Evolutionary conservation across 352 stramenopile genomes (phyloP).

Genomic region (Pythium aphanidermatum): DNA sequence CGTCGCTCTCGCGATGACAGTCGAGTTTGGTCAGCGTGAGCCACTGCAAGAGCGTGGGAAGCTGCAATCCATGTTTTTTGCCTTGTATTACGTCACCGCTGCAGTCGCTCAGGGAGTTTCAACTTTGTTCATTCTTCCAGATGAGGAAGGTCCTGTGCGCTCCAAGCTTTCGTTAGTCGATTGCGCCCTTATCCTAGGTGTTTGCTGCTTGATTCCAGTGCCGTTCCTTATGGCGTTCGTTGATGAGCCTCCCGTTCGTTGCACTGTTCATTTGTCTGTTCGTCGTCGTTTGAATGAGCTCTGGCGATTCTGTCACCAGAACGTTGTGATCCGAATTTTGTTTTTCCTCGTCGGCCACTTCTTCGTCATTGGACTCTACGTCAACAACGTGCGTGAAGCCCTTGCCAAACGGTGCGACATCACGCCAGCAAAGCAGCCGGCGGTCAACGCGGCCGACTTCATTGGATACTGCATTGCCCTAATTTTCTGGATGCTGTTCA

Average conservation of each 20-base stretch:
- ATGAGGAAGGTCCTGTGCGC: slow-evolving; percentile 10
- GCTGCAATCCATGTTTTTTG: slow-evolving; percentile 34
- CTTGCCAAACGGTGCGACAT: slow-evolving; percentile 35
- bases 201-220: slow-evolving; percentile 20
- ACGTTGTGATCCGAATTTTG: slow-evolving; percentile 45
- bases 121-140: slow-evolving; percentile 23
- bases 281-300: slow-evolving; percentile 27
- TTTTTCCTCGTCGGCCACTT: slow-evolving; percentile 39
- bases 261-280: slow-evolving; percentile 18
- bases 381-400: slow-evolving; percentile 26
- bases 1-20: slow-evolving; percentile 30
- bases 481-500: slow-evolving; percentile 31
- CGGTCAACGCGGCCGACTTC: slow-evolving; percentile 24
- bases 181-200: slow-evolving; percentile 14
- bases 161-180: slow-evolving; percentile 21
- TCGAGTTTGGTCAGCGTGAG: slow-evolving; percentile 52
- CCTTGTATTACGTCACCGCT: slow-evolving; percentile 32
- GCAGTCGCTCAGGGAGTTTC: slow-evolving; percentile 21
- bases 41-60: slow-evolving; percentile 35
- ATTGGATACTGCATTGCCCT: slow-evolving; percentile 26
- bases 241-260: slow-evolving; percentile 18
- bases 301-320: slow-evolving; percentile 46
- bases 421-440: slow-evolving; percentile 7
- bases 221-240: slow-evolving; percentile 33
- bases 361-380: slow-evolving; percentile 30